These are phyloP conservation scores for Penicillium bovifimosum DNA, from an alignment of 495 filamentous ascomycete species.

Conservation along the genomic window DNA sequence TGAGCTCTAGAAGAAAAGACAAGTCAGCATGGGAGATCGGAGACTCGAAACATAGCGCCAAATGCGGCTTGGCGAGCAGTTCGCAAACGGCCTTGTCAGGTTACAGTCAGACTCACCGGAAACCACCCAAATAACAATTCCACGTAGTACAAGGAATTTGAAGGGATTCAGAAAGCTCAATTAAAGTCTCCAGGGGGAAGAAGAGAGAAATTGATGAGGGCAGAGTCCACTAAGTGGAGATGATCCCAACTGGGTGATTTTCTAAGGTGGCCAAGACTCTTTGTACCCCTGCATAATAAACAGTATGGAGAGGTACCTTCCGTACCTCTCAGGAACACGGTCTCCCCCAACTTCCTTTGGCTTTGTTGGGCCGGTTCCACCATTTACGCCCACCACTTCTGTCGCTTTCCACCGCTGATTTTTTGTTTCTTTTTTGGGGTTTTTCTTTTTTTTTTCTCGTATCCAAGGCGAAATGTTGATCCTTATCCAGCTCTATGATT, in stretches of 20 bases:
- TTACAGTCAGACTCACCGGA: conserved; percentile 16
- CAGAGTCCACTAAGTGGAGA: conserved; percentile 20
- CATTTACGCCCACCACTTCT: conserved; percentile 11
- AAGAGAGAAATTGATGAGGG: conserved; percentile 22
- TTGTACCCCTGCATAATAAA: conserved; percentile 10
- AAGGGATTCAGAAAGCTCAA: background rate
- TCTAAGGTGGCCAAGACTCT: background rate
- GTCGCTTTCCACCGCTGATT: background rate
- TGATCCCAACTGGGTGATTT: conserved; percentile 10
- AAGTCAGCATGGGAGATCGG: conserved; percentile 3
- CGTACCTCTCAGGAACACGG: conserved; percentile 9
- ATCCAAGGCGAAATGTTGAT: too few species aligned
- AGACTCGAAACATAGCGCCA: background rate
- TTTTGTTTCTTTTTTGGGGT: background rate
- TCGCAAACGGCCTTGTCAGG: conserved; percentile 7
- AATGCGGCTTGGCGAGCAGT: conserved; percentile 6
- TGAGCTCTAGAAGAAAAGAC: conserved; percentile 10
- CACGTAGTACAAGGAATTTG: background rate
- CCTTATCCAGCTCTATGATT: too few species aligned
- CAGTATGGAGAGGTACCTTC: conserved; percentile 14
- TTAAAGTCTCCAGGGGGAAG: background rate
- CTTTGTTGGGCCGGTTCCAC: conserved; percentile 27
- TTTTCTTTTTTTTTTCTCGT: background rate
- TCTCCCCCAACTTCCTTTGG: conserved; percentile 16
- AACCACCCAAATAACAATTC: conserved; percentile 9